Evolutionary conservation across 768 basidiomycete genomes (phyloP).

Genomic region (Panus rudis): DNA sequence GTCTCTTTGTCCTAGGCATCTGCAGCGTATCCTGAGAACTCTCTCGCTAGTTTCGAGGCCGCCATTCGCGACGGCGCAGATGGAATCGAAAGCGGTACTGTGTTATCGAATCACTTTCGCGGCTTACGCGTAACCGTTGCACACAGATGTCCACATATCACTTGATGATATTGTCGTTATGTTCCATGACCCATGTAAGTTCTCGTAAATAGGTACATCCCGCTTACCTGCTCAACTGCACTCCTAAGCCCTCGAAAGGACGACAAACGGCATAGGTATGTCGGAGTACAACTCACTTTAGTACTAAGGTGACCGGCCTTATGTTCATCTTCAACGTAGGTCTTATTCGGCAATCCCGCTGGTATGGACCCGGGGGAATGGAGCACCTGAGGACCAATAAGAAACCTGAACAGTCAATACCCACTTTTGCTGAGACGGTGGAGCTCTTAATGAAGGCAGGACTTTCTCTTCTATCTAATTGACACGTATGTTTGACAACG

Average conservation of each 20-base stretch:
- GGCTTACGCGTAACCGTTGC: slow-evolving; percentile 51
- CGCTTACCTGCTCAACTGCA: too few relatives aligned
- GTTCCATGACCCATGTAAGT: slow-evolving; percentile 88
- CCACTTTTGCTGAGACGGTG: slow-evolving; percentile 84
- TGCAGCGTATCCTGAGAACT: slow-evolving; percentile 86
- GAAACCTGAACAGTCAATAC: slow-evolving; percentile 81
- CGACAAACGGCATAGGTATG: slow-evolving; percentile 68
- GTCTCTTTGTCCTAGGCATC: slow-evolving; percentile 55
- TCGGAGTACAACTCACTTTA: slow-evolving; percentile 10
- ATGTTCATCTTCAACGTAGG: slow-evolving; percentile 31
- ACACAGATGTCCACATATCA: slow-evolving; percentile 90
- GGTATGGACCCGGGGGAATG: slow-evolving; percentile 47
- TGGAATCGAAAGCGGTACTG: slow-evolving; percentile 95
- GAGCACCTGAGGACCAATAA: slow-evolving; percentile 75
- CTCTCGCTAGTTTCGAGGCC: slow-evolving; percentile 88
- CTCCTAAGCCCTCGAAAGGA: slow-evolving; percentile 55
- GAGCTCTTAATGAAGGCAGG: slow-evolving; percentile 67
- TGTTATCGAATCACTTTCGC: slow-evolving; percentile 25
- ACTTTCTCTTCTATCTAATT: slow-evolving; percentile 7
- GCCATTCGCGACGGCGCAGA: slow-evolving; percentile 95
- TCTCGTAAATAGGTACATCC: background rate
- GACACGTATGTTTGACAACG: background rate
- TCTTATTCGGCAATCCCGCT: slow-evolving; percentile 45
- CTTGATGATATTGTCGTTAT: slow-evolving; percentile 79
- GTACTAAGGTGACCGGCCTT: slow-evolving; percentile 6